Evolutionary conservation across 345 rosid genomes (phyloP).

Genomic region (Eutrema japonicum): DNA sequence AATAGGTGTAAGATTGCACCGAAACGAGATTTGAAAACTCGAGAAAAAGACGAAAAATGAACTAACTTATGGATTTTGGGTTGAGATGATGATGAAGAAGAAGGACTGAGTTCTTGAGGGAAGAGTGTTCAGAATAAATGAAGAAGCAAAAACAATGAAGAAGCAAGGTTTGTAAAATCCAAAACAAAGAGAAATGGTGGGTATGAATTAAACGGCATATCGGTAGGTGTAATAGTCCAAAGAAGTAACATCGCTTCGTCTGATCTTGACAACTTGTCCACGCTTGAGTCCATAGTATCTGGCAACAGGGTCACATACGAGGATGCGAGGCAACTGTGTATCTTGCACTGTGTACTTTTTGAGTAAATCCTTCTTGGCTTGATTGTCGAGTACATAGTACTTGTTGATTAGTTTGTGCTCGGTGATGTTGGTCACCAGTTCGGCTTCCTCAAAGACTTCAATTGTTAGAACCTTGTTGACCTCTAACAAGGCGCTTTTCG

Average conservation of each 20-base stretch:
- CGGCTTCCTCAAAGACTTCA: constrained; percentile 66
- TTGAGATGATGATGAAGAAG: constrained; percentile 34
- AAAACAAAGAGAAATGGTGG: background rate
- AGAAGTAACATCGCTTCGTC: constrained; percentile 51
- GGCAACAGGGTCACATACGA: constrained; percentile 51
- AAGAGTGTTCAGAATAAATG: constrained; percentile 73
- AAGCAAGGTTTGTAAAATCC: constrained; percentile 15
- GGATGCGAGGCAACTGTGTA: constrained; percentile 58
- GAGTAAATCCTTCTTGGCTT: constrained; percentile 60
- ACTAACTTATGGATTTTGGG: constrained; percentile 36
- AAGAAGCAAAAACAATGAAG: constrained; percentile 27
- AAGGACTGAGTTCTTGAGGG: constrained; percentile 14
- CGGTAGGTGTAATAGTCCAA: constrained; percentile 50
- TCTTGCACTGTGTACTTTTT: constrained; percentile 57
- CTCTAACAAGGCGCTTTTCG: constrained; percentile 47
- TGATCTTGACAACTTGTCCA: constrained; percentile 55
- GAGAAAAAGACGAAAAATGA: background rate
- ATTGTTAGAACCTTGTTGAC: constrained; percentile 47
- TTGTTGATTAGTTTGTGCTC: constrained; percentile 58
- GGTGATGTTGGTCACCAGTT: constrained; percentile 55
- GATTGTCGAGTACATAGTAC: constrained; percentile 51
- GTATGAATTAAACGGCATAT: constrained; percentile 46
- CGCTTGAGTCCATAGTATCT: constrained; percentile 53
- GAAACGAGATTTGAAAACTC: background rate
- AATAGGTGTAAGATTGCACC: background rate